Percentiles rank a stretch among this genome's conserved stretches.
Evolutionary conservation across 2,329 filamentous ascomycete genomes (phyloP).

Genomic region (Fusarium praegraminearum): DNA sequence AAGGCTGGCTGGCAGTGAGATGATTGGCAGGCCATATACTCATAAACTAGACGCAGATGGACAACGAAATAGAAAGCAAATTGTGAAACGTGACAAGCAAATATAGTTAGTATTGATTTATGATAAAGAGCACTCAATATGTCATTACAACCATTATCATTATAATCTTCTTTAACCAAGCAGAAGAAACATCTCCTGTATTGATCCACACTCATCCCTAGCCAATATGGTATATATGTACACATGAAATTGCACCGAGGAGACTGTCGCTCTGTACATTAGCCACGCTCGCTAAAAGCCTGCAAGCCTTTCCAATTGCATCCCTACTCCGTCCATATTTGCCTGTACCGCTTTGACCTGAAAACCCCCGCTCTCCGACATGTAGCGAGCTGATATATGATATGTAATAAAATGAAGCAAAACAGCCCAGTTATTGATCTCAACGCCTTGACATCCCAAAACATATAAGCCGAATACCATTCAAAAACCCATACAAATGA

Average conservation of each 20-base stretch:
- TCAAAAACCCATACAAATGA: slow-evolving; percentile 37
- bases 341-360: slow-evolving; percentile 6
- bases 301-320: slow-evolving; percentile 21
- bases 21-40: not conserved
- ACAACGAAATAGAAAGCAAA: not conserved
- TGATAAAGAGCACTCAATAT: slow-evolving; percentile 3
- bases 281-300: slow-evolving; percentile 24
- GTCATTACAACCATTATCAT: slow-evolving; percentile 35
- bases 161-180: slow-evolving; percentile 11
- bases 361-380: slow-evolving; percentile 8
- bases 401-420: slow-evolving; percentile 23
- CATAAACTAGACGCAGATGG: not conserved
- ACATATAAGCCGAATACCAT: slow-evolving; percentile 23
- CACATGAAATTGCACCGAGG: slow-evolving; percentile 26
- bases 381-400: slow-evolving; percentile 20
- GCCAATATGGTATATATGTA: slow-evolving; percentile 43
- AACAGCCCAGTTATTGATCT: slow-evolving; percentile 30
- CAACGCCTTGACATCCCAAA: slow-evolving; percentile 40
- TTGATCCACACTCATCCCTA: slow-evolving; percentile 30
- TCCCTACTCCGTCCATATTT: slow-evolving; percentile 26
- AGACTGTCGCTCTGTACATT: slow-evolving; percentile 32
- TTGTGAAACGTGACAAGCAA: not conserved
- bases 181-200: slow-evolving; percentile 42
- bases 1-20: slow-evolving; percentile 18
- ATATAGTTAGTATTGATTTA: not conserved